A percentile compares a stretch with the other conserved stretches of the same genome.
Conservation (phyloP, 768 basidiomycete species). For the Trametes sanguinea region DNA sequence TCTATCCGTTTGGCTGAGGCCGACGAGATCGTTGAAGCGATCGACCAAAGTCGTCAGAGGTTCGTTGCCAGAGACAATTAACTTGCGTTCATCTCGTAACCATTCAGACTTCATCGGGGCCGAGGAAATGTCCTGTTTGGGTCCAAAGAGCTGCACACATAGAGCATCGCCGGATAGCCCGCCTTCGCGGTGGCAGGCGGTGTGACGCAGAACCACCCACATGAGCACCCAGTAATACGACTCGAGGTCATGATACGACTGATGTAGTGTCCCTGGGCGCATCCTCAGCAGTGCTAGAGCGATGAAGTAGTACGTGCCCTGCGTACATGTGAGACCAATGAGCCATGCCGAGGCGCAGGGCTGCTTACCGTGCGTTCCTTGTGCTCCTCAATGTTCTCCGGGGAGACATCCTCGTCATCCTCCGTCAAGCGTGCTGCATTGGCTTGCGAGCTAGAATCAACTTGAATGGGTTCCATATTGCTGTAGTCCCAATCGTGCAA, state of each 20-base stretch:
- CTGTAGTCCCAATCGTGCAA: constrained; percentile 22
- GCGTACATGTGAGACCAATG: not conserved
- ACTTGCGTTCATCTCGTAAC: not conserved
- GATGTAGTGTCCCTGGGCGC: not conserved
- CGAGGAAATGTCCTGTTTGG: no score
- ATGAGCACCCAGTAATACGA: constrained; percentile 20
- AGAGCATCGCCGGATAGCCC: not conserved
- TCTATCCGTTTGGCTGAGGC: no score
- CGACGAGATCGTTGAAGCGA: not conserved
- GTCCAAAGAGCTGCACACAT: no score
- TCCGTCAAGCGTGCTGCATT: no score
- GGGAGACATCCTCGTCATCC: not conserved
- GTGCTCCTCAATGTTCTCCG: not conserved
- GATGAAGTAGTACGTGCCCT: constrained; percentile 7
- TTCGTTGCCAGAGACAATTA: not conserved
- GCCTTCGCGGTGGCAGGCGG: not conserved
- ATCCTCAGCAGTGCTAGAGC: constrained; percentile 1
- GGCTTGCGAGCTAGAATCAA: not conserved
- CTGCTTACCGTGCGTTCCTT: constrained; percentile 9
- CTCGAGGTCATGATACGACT: constrained; percentile 12
- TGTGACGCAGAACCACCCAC: constrained; percentile 13
- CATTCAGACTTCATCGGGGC: not conserved
- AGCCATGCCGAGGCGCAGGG: not conserved
- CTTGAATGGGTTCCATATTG: not conserved
- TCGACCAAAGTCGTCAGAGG: not conserved